Conservation (phyloP, 202 grass and related monocot genomes). For the Miscanthus sacchariflorus region DNA sequence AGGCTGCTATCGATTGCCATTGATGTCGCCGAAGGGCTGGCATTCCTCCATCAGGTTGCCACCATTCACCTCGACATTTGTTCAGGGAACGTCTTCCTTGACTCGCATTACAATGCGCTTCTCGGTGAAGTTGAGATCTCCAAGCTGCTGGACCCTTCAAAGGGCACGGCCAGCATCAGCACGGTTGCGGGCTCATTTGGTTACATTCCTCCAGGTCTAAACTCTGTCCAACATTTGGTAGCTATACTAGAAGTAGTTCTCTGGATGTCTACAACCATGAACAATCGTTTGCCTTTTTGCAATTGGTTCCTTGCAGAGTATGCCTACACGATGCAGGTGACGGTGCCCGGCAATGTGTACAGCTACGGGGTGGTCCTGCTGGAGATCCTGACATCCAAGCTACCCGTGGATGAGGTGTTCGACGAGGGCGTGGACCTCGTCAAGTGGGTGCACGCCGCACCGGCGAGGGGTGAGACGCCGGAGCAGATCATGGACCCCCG, state of each 20-base stretch:
- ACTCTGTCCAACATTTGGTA: slow-evolving; percentile 25
- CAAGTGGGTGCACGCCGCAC: slow-evolving; percentile 84
- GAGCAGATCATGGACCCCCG: slow-evolving; percentile 98
- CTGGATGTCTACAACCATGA: slow-evolving; percentile 4
- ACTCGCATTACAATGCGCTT: slow-evolving; percentile 72
- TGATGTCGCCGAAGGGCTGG: slow-evolving; percentile 76
- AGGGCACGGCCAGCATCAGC: slow-evolving; percentile 94
- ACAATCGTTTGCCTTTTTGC: slow-evolving; percentile 24
- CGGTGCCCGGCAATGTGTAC: slow-evolving; percentile 84
- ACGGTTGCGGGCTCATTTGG: slow-evolving; percentile 88
- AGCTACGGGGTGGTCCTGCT: slow-evolving; percentile 86
- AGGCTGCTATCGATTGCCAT: slow-evolving; percentile 69
- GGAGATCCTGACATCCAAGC: slow-evolving; percentile 85
- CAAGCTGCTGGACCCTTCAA: slow-evolving; percentile 88
- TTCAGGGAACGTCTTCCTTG: slow-evolving; percentile 79
- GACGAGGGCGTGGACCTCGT: slow-evolving; percentile 90
- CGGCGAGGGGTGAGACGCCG: slow-evolving; percentile 71
- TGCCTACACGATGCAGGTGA: slow-evolving; percentile 99
- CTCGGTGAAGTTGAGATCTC: slow-evolving; percentile 92
- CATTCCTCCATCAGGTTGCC: slow-evolving; percentile 85
- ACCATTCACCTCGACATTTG: slow-evolving; percentile 94
- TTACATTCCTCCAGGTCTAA: slow-evolving; percentile 91
- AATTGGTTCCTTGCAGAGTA: slow-evolving; percentile 74
- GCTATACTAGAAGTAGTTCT: background rate
- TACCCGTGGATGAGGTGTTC: slow-evolving; percentile 82